Evolutionary conservation across 805 yeast genomes (phyloP), one percentile per base, ranked within the genome.

Genomic region (Kregervanrija fluxuum): DNA sequence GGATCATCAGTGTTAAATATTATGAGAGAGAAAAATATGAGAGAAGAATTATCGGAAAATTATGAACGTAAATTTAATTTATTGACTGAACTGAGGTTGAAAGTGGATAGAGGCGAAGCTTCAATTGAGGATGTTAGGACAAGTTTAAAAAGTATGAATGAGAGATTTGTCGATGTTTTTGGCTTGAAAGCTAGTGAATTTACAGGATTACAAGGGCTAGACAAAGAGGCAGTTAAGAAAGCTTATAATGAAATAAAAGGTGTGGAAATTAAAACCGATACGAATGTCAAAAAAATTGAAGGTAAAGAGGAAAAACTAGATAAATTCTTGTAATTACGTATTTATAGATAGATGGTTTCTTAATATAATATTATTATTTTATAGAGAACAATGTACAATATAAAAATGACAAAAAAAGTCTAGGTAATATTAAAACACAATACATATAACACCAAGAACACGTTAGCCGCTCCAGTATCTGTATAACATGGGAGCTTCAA

Each of bases 401-500:
- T 22, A 22, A 22, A 22, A 22, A 22, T 22, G 8, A 22, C 28
- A 22, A 22, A 22, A 22, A 22, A 22, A 22, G 6, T 22, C 8
- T 22, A 22, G 4, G 28, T 22, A 22, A 22, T 22, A 22, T 5
- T 8, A 22, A 22, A 8, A 22, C 5, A 22, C 5, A 22, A 22
- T 22, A 6, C 2, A 22, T 22, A 4, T 22, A 22, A 22, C 28
- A 22, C 28, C 8, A 22, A 30, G 33, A 40, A 34, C n/a, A n/a
- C 12, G 33, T 37, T 53, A 76, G 38, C 82, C 84, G 38, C 81
- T 74, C 85, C 85, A 80, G 55, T 77, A 80, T 52, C 83, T 74
- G 54, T 79, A 80, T 38, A 74, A 62, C 54, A 77, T 81, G 8
- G 85, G 85, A 22, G 80, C 69, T 46, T 77, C 82, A 38, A 73